Base-by-base conservation (phyloP, 2,329 filamentous ascomycete genomes). In the Mollisiaceae sp. region DNA sequence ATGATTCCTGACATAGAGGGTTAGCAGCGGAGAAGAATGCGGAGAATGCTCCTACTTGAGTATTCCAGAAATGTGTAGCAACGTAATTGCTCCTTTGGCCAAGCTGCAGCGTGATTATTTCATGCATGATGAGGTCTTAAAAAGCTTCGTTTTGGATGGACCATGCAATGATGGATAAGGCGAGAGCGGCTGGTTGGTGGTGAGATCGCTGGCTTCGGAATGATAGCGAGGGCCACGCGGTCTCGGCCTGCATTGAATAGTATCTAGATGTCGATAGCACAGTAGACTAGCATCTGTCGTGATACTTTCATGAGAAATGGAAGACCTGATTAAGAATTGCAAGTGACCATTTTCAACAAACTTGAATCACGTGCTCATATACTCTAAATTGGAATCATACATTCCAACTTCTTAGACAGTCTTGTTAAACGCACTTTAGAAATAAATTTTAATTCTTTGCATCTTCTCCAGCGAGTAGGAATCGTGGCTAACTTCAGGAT, bases 51-150 rank as follows among this genome's bases (percentile, higher is more conserved):
- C 75, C 69, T 74, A 92, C 92, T 83, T 97, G 94, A 6, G 91
- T 84, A 74, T 99, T 99, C 95, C 95, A 99, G 78, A 97, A 99
- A 81, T 99, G 95, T 0, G 94, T 96, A 36, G 91, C 94, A 24
- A 96, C 82, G 75, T 97, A 97, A 78, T 99, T 99, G 77, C 91
- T 94, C 76, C 91, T 89, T 77, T 97, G 91, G 52, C 95, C 95
- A 66, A 98, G 88, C 82, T 99, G 95, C 55, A 99, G 82, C 0
- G 94, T 97, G 67, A 99, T 84, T 67, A 98, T 93, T 79, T 99
- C 95, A 79, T 94, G 93, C 95, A 99, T 98, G 15, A 12, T 54
- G 50, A 54, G 50, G 18, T 27, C 24, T 15, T 35, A 5, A 50
- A 12, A 22, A 14, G 11, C n/a, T 14, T 54, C 50, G 22, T 35